Evolutionary conservation across 306 rosid species (phyloP), one percentile per base, ranked within the genome.

Genomic region (Gleditsia sinensis): DNA sequence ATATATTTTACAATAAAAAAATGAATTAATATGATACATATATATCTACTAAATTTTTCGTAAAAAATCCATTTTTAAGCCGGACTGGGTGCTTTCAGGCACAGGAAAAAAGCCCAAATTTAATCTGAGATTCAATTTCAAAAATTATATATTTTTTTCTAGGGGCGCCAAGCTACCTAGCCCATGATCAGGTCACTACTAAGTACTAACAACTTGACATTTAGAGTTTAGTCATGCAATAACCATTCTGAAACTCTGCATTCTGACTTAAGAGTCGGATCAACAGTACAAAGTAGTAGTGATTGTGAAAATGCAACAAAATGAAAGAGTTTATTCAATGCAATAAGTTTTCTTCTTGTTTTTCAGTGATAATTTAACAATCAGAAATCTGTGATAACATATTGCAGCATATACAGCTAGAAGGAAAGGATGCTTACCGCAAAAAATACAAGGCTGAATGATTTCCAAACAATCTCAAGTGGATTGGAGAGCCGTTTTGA

Each of bases 391-490:
- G 63, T 9, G 19, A 57, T 62, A 49, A 48, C 27, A 46, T 49
- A 54, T 64, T 69, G 66, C 62, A 1, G 33, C 37, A 53, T 24
- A 82, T 24, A 49, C 66, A 37, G 58, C 43, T 19, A 36, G 7
- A 65, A 67, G 39, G 53, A 80, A 62, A 62, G 43, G 60, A 74
- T 56, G 34, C 96, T 94, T 81, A 94, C 96, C n/a, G 97, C 97
- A 71, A 92, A 92, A 72, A 94, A 92, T 77, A 94, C 89, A 68
- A 94, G 99, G 86, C 87, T 90, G 93, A 94, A 94, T 17, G 96
- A 94, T 80, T 94, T 90, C 97, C 97, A 94, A 51, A 88, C 60
- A 73, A 94, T 85, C 87, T 88, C 96, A 40, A 95, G 72, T 16
- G 98, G 99, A 85, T 83, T 92, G 30, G 98, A 69, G 78, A 95